Evolutionary conservation across 352 stramenopile genomes (phyloP).

Genomic region (Phytophthora idaei): DNA sequence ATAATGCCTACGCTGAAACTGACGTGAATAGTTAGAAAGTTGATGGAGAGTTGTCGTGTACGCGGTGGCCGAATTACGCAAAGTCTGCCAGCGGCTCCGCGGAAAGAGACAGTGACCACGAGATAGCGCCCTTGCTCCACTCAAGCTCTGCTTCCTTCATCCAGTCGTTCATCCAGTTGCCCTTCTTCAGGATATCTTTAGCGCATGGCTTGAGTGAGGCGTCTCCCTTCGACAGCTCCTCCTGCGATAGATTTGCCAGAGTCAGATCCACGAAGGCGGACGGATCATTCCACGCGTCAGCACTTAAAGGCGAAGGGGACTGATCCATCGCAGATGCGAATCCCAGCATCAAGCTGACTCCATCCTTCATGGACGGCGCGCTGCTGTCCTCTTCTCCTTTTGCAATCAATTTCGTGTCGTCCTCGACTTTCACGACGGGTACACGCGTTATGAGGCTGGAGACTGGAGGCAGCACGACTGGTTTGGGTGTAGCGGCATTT

Average conservation of each 20-base stretch:
- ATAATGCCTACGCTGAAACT: constrained; percentile 16
- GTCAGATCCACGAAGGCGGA: constrained; percentile 51
- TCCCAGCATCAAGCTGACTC: constrained; percentile 7
- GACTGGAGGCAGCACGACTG: constrained; percentile 18
- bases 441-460: constrained; percentile 9
- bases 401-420: background rate
- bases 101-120: constrained; percentile 60
- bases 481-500: background rate
- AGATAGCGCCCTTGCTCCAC: constrained; percentile 63
- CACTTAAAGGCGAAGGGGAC: constrained; percentile 58
- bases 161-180: constrained; percentile 57
- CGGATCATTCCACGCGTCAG: constrained; percentile 67
- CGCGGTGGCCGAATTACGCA: constrained; percentile 13
- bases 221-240: constrained; percentile 23
- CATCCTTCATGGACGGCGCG: constrained; percentile 38
- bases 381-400: constrained; percentile 19
- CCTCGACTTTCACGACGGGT: constrained; percentile 14
- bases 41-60: constrained; percentile 1
- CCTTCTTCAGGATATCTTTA: constrained; percentile 33
- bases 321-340: constrained; percentile 23
- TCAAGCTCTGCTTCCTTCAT: constrained; percentile 62
- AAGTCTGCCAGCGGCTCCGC: constrained; percentile 52
- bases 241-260: constrained; percentile 52
- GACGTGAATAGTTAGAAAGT: constrained; percentile 9
- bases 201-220: constrained; percentile 8